Base-by-base conservation (phyloP, 1,284 basidiomycete species). In the Papiliotrema nemorosa region DNA sequence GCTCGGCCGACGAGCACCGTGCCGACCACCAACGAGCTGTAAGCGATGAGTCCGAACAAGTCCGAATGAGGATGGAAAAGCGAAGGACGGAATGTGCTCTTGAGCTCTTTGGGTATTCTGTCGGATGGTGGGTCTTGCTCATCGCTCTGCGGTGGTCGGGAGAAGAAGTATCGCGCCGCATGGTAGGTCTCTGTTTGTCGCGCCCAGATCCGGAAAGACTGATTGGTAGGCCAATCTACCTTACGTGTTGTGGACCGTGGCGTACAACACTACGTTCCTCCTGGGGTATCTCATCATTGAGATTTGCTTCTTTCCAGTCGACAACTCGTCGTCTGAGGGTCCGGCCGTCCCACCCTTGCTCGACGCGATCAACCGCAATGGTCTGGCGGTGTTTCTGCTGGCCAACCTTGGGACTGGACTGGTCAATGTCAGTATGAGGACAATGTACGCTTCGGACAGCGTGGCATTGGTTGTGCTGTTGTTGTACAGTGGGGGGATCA, bases 171-270 rank as follows among this genome's bases (percentile, higher is more conserved):
- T 94, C 90, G 3, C 78, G 91, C 49, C 76, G 87, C 63, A 79
- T 91, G 77, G 90, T 90, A 49, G 29, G 80, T 79, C 18, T 16
- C 9, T 31, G 9, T 14, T 31, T 31, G 29, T 7, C 7, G 14
- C 9, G 29, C 29, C 7, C 14, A 14, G 29, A 31, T 14, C n/a
- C n/a, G n/a, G n/a, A n/a, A n/a, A n/a, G 20, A 38, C 47, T 27
- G 35, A 42, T 31, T 33, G 5, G 6, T 54, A 93, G 90, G 87
- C 86, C 40, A 97, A 98, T 64, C 62, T 90, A 22, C 80, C 86
- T 2, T 98, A 99, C 70, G 84, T 94, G 36, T 72, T 92, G 22
- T 97, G 92, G 91, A 82, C 88, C 6, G 81, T 82, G 0, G 92
- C 90, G 1, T 96, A 85, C 81, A 98, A 97, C 72, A 84, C 86